Evolutionary conservation across 345 rosid species (phyloP).

Genomic region (Eutrema yunnanense): DNA sequence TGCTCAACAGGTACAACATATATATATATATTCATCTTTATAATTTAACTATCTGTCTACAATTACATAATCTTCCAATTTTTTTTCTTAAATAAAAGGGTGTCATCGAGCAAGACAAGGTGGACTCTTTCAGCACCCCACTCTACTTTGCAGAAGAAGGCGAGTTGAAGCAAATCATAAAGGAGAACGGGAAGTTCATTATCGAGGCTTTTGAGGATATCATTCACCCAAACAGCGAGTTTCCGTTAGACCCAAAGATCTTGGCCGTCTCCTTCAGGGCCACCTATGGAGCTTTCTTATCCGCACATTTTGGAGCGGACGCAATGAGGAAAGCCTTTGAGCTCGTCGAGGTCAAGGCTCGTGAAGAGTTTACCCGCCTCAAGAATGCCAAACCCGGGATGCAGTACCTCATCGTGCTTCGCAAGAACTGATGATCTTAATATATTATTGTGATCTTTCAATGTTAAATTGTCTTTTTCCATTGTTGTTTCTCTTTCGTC

Average conservation of each 20-base stretch:
- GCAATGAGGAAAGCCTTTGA: conserved; percentile 1
- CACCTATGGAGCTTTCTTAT: neutral
- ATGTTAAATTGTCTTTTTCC: neutral
- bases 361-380: neutral
- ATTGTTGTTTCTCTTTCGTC: neutral
- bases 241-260: neutral
- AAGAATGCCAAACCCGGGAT: conserved; percentile 7
- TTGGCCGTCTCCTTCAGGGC: conserved; percentile 6
- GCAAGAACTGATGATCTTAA: neutral
- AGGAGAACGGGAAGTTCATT: conserved; percentile 6
- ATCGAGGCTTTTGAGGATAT: conserved; percentile 17
- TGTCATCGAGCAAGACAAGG: conserved; percentile 13
- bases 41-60: neutral
- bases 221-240: neutral
- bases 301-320: neutral
- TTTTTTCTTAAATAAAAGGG: neutral
- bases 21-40: neutral
- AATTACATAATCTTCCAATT: neutral
- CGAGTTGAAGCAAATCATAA: conserved; percentile 6
- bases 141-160: neutral
- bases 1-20: conserved; percentile 27
- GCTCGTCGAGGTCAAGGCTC: neutral
- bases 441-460: neutral
- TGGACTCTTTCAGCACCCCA: conserved; percentile 17
- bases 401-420: conserved; percentile 18